These are phyloP conservation scores for Calonectria pauciramosa DNA, from an alignment of 2,329 filamentous ascomycete species.

Conservation along the genomic window DNA sequence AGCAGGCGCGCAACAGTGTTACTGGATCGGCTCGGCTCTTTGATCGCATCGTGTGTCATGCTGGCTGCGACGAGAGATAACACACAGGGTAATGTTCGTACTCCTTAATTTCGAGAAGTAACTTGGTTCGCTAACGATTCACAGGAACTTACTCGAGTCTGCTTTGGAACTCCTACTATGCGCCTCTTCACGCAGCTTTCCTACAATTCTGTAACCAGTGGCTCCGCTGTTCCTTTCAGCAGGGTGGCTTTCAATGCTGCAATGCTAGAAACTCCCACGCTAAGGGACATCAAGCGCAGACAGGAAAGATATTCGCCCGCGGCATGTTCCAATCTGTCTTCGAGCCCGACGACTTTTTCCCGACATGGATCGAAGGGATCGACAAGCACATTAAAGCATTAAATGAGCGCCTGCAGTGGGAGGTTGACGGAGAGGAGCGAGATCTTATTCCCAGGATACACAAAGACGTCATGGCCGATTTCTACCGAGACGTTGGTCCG, in stretches of 20 bases:
- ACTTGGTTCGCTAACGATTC: not conserved
- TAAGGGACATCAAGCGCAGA: slow-evolving; percentile 14
- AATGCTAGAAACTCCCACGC: slow-evolving; percentile 4
- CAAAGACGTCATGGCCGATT: not conserved
- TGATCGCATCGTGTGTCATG: slow-evolving; percentile 9
- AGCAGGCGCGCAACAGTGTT: not conserved
- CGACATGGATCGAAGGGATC: not conserved
- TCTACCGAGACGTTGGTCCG: not conserved
- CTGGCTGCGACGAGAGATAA: slow-evolving; percentile 4
- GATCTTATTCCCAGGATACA: slow-evolving; percentile 6
- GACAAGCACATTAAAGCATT: not conserved
- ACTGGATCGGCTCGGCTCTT: not conserved
- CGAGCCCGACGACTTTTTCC: not conserved
- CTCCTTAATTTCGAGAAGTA: not conserved
- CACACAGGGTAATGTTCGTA: not conserved
- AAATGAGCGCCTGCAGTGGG: not conserved
- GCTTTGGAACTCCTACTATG: not conserved
- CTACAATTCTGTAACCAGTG: slow-evolving; percentile 18
- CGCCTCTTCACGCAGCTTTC: not conserved
- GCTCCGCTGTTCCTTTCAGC: slow-evolving; percentile 19
- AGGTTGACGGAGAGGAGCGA: not conserved
- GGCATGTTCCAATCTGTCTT: not conserved
- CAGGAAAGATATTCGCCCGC: slow-evolving; percentile 3
- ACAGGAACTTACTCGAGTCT: slow-evolving; percentile 2
- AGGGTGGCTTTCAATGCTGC: not conserved